Evolutionary conservation across 2,329 filamentous ascomycete species (phyloP).

Genomic region (Coleophoma cylindrospora): DNA sequence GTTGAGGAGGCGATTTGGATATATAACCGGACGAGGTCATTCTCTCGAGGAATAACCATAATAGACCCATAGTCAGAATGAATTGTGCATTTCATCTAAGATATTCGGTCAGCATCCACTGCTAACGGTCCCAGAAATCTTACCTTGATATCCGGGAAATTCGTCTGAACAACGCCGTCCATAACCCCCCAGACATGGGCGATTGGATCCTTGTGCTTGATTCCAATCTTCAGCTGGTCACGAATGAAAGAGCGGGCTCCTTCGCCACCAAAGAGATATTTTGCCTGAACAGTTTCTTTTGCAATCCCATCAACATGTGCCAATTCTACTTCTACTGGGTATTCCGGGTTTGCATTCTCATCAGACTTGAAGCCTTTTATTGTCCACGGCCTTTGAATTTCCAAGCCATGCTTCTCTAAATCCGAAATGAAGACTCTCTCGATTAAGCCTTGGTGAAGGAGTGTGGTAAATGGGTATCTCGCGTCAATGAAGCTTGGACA

Average conservation of each 20-base stretch:
- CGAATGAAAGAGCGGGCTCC: slow-evolving; percentile 64
- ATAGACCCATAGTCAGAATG: slow-evolving; percentile 71
- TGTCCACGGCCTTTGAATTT: slow-evolving; percentile 60
- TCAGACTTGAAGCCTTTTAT: slow-evolving; percentile 57
- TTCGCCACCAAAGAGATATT: slow-evolving; percentile 69
- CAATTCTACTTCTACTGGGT: slow-evolving; percentile 76
- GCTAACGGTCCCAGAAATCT: slow-evolving; percentile 38
- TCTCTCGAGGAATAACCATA: slow-evolving; percentile 73
- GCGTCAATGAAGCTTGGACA: slow-evolving; percentile 80
- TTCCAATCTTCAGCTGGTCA: slow-evolving; percentile 60
- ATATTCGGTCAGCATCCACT: slow-evolving; percentile 1
- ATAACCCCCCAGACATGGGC: slow-evolving; percentile 73
- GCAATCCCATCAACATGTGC: slow-evolving; percentile 71
- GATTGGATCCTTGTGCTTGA: slow-evolving; percentile 67
- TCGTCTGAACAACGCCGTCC: slow-evolving; percentile 66
- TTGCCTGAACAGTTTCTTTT: slow-evolving; percentile 63
- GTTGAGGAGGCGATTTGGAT: slow-evolving; percentile 62
- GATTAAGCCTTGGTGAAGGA: slow-evolving; percentile 67
- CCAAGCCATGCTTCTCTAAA: slow-evolving; percentile 54
- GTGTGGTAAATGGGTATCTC: slow-evolving; percentile 65
- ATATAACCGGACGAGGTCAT: slow-evolving; percentile 64
- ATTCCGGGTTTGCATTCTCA: slow-evolving; percentile 50
- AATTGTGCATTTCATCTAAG: slow-evolving; percentile 68
- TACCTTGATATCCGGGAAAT: slow-evolving; percentile 76
- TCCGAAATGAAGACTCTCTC: slow-evolving; percentile 66